phyloP scores from a whole-genome alignment of 75 land plant genomes.

The Pinus albicaulis region DNA sequence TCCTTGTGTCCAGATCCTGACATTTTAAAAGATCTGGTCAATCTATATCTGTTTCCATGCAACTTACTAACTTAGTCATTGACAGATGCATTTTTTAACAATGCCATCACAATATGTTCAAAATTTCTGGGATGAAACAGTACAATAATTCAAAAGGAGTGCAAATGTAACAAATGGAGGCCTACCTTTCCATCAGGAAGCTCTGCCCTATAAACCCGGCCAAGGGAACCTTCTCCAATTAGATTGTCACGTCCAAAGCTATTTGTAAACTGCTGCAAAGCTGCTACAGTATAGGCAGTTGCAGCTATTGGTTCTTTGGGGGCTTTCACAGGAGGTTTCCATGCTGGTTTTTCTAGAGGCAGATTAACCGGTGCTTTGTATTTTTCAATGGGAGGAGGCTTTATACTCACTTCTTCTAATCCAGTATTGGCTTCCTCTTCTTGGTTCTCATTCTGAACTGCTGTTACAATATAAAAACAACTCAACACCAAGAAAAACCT shows the following conservation, averaged over 20 bases:
- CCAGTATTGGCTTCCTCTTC: background rate
- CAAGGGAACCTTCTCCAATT: constrained; percentile 57
- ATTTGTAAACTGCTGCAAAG: constrained; percentile 69
- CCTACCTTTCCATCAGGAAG: constrained; percentile 75
- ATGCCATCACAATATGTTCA: background rate
- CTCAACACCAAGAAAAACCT: no score
- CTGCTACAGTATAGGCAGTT: constrained; percentile 50
- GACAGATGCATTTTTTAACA: no score
- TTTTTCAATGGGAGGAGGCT: constrained; percentile 10
- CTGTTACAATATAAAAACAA: background rate
- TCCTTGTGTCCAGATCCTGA: no score
- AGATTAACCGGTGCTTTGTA: background rate
- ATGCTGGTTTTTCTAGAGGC: background rate
- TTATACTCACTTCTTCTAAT: background rate
- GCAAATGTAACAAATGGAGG: background rate
- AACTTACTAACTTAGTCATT: no score
- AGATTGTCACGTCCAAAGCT: constrained; percentile 69
- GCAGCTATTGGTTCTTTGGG: constrained; percentile 15
- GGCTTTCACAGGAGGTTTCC: background rate
- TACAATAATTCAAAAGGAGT: background rate
- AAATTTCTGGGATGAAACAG: background rate
- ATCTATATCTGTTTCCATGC: no score
- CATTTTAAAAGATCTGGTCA: no score
- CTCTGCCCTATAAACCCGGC: constrained; percentile 67
- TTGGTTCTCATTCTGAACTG: background rate